Evolutionary conservation across 2,329 filamentous ascomycete species (phyloP).

Genomic region (Aureobasidium vineae): DNA sequence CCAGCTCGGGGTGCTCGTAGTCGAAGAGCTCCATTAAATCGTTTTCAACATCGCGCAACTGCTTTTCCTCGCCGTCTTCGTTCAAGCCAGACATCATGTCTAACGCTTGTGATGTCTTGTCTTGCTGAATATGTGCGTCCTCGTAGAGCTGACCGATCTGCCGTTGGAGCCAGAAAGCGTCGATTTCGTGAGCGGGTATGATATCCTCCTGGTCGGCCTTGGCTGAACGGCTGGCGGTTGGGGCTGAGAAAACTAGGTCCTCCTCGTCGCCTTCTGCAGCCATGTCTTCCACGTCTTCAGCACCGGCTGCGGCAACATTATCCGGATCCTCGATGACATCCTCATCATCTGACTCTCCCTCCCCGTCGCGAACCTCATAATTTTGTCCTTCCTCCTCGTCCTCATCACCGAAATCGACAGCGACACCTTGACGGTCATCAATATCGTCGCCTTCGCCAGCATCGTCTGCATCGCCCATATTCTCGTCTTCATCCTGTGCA

Average conservation of each 20-base stretch:
- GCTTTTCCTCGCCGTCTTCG: conserved; percentile 76
- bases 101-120: conserved; percentile 83
- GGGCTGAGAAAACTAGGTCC: conserved; percentile 74
- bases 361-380: conserved; percentile 81
- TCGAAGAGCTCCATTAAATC: conserved; percentile 98
- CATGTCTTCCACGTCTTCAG: conserved; percentile 40
- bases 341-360: conserved; percentile 70
- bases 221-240: conserved; percentile 38
- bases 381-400: conserved; percentile 77
- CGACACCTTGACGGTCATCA: conserved; percentile 93
- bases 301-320: conserved; percentile 44
- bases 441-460: conserved; percentile 70
- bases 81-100: conserved; percentile 72
- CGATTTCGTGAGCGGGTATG: conserved; percentile 83
- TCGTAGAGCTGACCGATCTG: conserved; percentile 85
- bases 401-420: conserved; percentile 92
- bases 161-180: conserved; percentile 95
- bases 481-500: conserved; percentile 91
- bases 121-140: conserved; percentile 88
- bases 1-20: conserved; percentile 91
- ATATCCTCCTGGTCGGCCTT: conserved; percentile 50
- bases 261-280: conserved; percentile 60
- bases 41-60: conserved; percentile 91
- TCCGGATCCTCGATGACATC: conserved; percentile 34
- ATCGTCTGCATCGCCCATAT: conserved; percentile 66